phyloP scores from a whole-genome alignment of 1,139 yeast genomes.

The Zhuliangozyma parablackwelliae region DNA sequence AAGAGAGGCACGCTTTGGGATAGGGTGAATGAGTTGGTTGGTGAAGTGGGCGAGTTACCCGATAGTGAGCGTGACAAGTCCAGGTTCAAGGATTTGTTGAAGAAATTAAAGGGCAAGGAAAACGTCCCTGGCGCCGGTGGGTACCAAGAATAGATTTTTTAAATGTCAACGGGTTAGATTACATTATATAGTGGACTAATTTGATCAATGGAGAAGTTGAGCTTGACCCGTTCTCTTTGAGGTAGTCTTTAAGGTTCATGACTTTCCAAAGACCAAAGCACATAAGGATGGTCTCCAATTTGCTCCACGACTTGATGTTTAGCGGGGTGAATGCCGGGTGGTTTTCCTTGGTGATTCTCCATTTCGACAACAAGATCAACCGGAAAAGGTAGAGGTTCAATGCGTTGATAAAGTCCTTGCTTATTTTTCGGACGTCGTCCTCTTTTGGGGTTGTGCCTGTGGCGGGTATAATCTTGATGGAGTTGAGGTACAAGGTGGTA shows the following conservation, averaged over 20 bases:
- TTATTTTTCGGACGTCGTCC: constrained; percentile 22
- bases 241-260: constrained; percentile 35
- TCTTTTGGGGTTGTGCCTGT: constrained; percentile 17
- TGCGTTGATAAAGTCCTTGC: constrained; percentile 24
- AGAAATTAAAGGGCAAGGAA: constrained; percentile 63
- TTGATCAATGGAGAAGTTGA: constrained; percentile 17
- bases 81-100: constrained; percentile 63
- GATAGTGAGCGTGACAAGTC: constrained; percentile 57
- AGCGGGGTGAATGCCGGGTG: constrained; percentile 30
- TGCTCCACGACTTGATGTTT: constrained; percentile 26
- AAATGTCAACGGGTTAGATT: too few relatives aligned
- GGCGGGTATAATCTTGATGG: constrained; percentile 23
- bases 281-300: constrained; percentile 33
- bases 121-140: constrained; percentile 63
- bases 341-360: constrained; percentile 40
- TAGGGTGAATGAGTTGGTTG: constrained; percentile 54
- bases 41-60: constrained; percentile 40
- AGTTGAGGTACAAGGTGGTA: constrained; percentile 24
- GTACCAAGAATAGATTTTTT: constrained; percentile 18
- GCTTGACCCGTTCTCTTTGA: constrained; percentile 12
- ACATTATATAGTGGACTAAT: too few relatives aligned
- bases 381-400: constrained; percentile 33
- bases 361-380: constrained; percentile 35
- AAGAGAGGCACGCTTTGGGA: constrained; percentile 87
- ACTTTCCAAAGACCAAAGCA: constrained; percentile 36